Conservation (phyloP, 345 rosid genomes). For the Euclidium syriacum region DNA sequence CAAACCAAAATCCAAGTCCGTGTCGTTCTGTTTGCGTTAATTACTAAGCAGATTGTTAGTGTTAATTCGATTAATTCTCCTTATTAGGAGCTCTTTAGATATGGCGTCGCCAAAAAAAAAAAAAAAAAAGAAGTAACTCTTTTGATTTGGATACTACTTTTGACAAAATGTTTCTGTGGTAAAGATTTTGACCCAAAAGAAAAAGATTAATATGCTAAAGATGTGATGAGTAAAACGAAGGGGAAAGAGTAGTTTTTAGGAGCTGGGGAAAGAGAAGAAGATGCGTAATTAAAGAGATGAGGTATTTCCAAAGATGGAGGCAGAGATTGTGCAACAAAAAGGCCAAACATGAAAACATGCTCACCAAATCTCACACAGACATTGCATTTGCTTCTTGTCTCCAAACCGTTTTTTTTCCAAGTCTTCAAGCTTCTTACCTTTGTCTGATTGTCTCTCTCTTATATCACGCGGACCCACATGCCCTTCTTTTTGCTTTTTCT, state of each 20-base stretch:
- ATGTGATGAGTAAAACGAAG: not conserved
- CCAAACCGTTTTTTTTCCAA: slow-evolving; percentile 28
- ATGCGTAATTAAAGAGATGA: slow-evolving; percentile 10
- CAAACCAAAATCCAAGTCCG: not conserved
- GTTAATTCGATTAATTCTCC: not conserved
- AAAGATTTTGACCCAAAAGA: too few relatives aligned
- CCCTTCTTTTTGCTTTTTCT: not conserved
- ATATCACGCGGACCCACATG: slow-evolving; percentile 21
- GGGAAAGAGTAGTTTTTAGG: not conserved
- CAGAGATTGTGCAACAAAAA: slow-evolving; percentile 42
- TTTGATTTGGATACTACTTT: too few relatives aligned
- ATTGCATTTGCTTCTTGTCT: slow-evolving; percentile 27
- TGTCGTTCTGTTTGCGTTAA: not conserved
- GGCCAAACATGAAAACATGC: slow-evolving; percentile 26
- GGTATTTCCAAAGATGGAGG: slow-evolving; percentile 34
- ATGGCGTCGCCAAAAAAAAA: too few relatives aligned
- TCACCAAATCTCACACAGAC: slow-evolving; percentile 25
- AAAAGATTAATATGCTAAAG: not conserved
- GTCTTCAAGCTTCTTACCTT: slow-evolving; percentile 10
- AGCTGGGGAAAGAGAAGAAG: slow-evolving; percentile 8
- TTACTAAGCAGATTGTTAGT: slow-evolving; percentile 13
- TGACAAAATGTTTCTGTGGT: too few relatives aligned
- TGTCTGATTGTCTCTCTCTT: slow-evolving; percentile 16
- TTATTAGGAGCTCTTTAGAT: not conserved
- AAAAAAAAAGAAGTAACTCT: too few relatives aligned